Evolutionary conservation across 2,329 filamentous ascomycete genomes (phyloP).

Genomic region (Xenoacremonium recifei): DNA sequence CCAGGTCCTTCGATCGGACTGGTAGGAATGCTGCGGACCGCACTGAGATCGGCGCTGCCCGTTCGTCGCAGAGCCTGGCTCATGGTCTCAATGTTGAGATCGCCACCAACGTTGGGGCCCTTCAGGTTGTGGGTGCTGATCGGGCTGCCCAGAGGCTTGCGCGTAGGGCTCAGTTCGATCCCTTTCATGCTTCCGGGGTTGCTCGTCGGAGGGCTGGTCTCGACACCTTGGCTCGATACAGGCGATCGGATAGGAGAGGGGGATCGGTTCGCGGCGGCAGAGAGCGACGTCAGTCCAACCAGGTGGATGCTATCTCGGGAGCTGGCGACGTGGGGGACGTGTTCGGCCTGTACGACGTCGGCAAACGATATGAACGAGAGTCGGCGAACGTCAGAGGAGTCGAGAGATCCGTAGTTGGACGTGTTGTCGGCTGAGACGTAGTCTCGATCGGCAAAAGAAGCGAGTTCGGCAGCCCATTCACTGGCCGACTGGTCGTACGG

Average conservation of each 20-base stretch:
- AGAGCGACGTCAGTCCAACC: constrained; percentile 63
- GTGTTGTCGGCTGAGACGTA: constrained; percentile 55
- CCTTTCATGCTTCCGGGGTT: constrained; percentile 73
- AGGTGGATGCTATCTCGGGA: constrained; percentile 70
- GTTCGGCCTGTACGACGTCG: constrained; percentile 86
- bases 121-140: constrained; percentile 50
- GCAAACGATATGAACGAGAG: constrained; percentile 96
- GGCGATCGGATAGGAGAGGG: constrained; percentile 80
- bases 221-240: constrained; percentile 66
- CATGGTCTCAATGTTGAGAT: constrained; percentile 93
- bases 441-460: constrained; percentile 49
- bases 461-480: constrained; percentile 58
- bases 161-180: constrained; percentile 65
- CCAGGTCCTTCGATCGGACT: constrained; percentile 52
- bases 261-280: constrained; percentile 59
- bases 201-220: constrained; percentile 73
- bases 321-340: constrained; percentile 56
- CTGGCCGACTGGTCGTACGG: constrained; percentile 42
- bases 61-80: constrained; percentile 82
- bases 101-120: constrained; percentile 41
- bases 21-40: constrained; percentile 53
- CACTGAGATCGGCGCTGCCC: constrained; percentile 74
- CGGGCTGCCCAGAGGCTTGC: constrained; percentile 63
- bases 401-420: constrained; percentile 75
- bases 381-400: constrained; percentile 73